Base-by-base conservation (phyloP, 2,329 filamentous ascomycete genomes). In the Neodidymelliopsis sp. region DNA sequence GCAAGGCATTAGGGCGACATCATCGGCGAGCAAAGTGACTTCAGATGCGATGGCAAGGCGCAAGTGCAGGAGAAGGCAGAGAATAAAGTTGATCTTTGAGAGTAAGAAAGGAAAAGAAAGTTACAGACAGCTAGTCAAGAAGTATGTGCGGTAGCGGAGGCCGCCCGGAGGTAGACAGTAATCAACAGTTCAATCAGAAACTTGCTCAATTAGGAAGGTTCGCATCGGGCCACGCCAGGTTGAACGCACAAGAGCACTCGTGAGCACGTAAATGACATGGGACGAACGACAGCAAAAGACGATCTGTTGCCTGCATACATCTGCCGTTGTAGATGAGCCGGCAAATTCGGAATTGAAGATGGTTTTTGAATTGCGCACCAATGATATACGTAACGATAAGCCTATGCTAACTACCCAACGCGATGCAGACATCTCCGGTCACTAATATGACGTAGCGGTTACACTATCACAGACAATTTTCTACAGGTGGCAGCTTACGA, bases 1-100 rank as follows among this genome's bases (percentile, higher is more conserved):
- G 25, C 20, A 28, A 34, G 10, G 20, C 9, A 24, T 4, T 23
- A 39, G 13, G 33, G 27, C 10, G 20, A 18, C 13, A 8, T 11
- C 20, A 11, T 11, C 20, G 12, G 11, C 29, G 22, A 24, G 6
- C 16, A 28, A 8, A 16, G 13, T 2, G 24, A 11, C 13, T 15
- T 7, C 18, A 15, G 35, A 29, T 24, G 35, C 18, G 11, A n/a
- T 4, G 7, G 30, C 1, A 3, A 22, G 11, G 22, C 19, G 2
- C 12, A 30, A 6, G n/a, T 2, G 8, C 7, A 38, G 22, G n/a
- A 34, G 19, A 7, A 46, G 41, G 20, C 34, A 42, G 16, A 28
- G 42, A 19, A 19, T 53, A 13, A 48, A 7, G 22, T 33, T 53
- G 47, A 19, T 30, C 16, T 50, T 56, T 39, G 10, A 13, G 25